Conservation (phyloP, 116 monocot genomes). For the Papilionanthe hybrid region DNA sequence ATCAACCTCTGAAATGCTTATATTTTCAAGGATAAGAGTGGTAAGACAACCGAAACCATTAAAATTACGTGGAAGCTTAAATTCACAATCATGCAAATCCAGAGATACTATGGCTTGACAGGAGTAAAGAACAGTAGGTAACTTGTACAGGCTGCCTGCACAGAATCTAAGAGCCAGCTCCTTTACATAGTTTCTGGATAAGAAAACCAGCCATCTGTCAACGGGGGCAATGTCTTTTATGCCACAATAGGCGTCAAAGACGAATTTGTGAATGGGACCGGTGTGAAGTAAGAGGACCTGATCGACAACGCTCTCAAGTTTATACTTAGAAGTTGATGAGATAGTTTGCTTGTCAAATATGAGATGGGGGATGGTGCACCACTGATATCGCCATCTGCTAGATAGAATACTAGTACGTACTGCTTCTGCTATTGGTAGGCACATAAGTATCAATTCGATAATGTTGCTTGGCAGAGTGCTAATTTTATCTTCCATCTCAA, state of each 20-base stretch:
- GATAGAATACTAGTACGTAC: slow-evolving; percentile 7
- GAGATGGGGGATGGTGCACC: slow-evolving; percentile 10
- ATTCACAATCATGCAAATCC: slow-evolving; percentile 12
- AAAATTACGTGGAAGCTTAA: slow-evolving; percentile 5
- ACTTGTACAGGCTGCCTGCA: not conserved
- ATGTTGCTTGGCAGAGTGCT: slow-evolving; percentile 9
- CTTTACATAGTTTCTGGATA: slow-evolving; percentile 7
- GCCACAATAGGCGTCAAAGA: slow-evolving; percentile 1
- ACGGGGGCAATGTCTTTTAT: not conserved
- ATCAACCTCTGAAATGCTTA: slow-evolving; percentile 7
- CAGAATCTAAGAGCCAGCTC: slow-evolving; percentile 6
- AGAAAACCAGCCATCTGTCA: slow-evolving; percentile 6
- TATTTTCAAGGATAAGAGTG: not conserved
- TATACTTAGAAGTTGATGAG: not conserved
- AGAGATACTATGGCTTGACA: not conserved
- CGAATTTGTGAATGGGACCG: slow-evolving; percentile 14
- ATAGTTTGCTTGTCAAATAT: slow-evolving; percentile 9
- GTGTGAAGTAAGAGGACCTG: slow-evolving; percentile 13
- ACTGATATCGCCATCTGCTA: slow-evolving; percentile 12
- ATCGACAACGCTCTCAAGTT: slow-evolving; percentile 7
- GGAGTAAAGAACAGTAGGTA: slow-evolving; percentile 4
- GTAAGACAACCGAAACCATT: not conserved
- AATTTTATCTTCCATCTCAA: slow-evolving; percentile 16
- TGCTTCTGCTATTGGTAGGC: slow-evolving; percentile 8
- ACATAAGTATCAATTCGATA: slow-evolving; percentile 6